Evolutionary conservation across 768 basidiomycete species (phyloP).

Genomic region (Boletus reticuloceps): DNA sequence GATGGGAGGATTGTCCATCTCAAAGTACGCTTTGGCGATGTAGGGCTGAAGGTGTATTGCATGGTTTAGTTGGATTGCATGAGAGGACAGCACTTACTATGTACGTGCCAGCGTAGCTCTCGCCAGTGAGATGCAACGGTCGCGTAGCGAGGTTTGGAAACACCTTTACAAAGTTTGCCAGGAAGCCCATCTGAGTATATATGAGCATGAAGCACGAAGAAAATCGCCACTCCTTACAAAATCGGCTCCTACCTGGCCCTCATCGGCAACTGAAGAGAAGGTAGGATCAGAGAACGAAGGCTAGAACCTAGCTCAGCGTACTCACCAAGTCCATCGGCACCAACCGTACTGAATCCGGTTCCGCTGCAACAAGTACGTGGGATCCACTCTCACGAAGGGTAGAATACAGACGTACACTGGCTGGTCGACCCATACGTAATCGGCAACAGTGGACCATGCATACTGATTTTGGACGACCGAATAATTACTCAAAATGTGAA

Average conservation of each 20-base stretch:
- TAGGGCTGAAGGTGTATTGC: slow-evolving; percentile 53
- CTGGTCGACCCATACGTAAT: background rate
- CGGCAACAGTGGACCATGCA: background rate
- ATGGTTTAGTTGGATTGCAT: background rate
- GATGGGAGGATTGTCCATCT: slow-evolving; percentile 58
- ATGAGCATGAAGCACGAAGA: background rate
- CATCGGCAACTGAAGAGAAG: slow-evolving; percentile 44
- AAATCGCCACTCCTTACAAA: slow-evolving; percentile 32
- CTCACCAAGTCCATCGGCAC: slow-evolving; percentile 55
- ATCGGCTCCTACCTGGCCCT: slow-evolving; percentile 58
- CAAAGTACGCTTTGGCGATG: slow-evolving; percentile 69
- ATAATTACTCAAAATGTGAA: background rate
- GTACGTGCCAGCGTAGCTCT: slow-evolving; percentile 73
- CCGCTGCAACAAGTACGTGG: background rate
- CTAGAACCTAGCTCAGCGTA: background rate
- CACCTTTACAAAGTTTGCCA: slow-evolving; percentile 67
- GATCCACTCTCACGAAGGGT: background rate
- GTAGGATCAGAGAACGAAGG: background rate
- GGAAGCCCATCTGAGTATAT: slow-evolving; percentile 56
- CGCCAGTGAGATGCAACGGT: slow-evolving; percentile 65
- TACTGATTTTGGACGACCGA: background rate
- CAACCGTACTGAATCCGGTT: slow-evolving; percentile 52
- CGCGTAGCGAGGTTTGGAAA: slow-evolving; percentile 65
- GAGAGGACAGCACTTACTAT: slow-evolving; percentile 50
- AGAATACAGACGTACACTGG: background rate